Base-by-base conservation (phyloP, 768 basidiomycete genomes). In the Russula lepida region DNA sequence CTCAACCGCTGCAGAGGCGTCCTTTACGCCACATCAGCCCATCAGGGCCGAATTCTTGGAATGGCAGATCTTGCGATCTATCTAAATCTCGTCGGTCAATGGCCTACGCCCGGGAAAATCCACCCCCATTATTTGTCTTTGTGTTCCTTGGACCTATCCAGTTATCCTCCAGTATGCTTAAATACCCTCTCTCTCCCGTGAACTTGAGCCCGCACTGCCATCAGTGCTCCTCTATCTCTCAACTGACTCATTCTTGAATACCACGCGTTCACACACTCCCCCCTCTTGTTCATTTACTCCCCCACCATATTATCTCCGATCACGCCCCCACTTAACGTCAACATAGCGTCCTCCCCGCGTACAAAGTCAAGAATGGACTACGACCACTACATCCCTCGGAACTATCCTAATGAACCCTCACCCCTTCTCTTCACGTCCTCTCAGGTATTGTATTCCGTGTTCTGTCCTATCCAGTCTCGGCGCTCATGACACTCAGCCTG, bases 201-300 rank as follows among this genome's bases (percentile, higher is more conserved):
- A 43, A 12, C 51, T 56, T 30, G 44, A 33, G 44, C 52, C 27
- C 56, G 53, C 54, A 58, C 62, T 41, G 62, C 60, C 62, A 58
- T 63, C 39, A 30, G 23, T 35, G 41, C 11, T 12, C 39, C 51
- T 58, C 37, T 25, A 43, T 35, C 43, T 41, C 35, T 27, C 49
- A 11, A 21, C 56, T 63, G 62, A 63, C 62, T 58, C 62, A 25
- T 54, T 58, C 19, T 33, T 54, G 58, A 54, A 39, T 39, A 39
- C 56, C 35, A 39, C 41, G n/a, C 19, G 27, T 21, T 39, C 25
- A 21, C 30, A 19, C 19, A 33, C 13, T 4, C 51, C 37, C 46
- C 44, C 39, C 21, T 11, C n/a, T 30, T 53, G 28, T 58, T 21
- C 46, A 25, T 37, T 3, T 28, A 7, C 62, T 46, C 43, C 50